These are phyloP conservation scores for Cladobotryum protrusum DNA, from an alignment of 2,329 filamentous ascomycete genomes.

Conservation along the genomic window DNA sequence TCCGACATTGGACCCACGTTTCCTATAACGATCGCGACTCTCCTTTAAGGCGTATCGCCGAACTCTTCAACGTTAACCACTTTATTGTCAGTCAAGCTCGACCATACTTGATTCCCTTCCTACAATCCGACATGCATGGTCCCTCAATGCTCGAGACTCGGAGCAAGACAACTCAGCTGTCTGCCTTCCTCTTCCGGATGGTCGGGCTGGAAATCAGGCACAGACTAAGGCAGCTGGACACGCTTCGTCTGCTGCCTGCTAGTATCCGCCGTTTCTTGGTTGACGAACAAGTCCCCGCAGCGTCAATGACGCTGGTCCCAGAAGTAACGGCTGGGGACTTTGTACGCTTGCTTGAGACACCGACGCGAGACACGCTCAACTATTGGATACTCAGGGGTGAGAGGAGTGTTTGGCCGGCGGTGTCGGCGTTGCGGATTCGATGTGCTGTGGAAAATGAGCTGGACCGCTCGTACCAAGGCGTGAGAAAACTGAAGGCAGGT, in stretches of 20 bases:
- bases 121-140: conserved; percentile 74
- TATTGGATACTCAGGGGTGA: conserved; percentile 86
- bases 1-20: conserved; percentile 62
- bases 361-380: conserved; percentile 66
- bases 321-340: conserved; percentile 70
- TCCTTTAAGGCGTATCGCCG: conserved; percentile 63
- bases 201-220: conserved; percentile 73
- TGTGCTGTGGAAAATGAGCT: conserved; percentile 84
- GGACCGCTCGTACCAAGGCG: conserved; percentile 76
- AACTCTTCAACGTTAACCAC: conserved; percentile 90
- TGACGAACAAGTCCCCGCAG: conserved; percentile 73
- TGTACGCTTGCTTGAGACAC: conserved; percentile 72
- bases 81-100: conserved; percentile 91
- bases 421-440: conserved; percentile 72
- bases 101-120: conserved; percentile 81
- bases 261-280: conserved; percentile 70
- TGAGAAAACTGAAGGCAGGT: conserved; percentile 56
- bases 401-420: conserved; percentile 82
- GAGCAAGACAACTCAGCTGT: conserved; percentile 51
- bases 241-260: conserved; percentile 63
- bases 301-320: conserved; percentile 75
- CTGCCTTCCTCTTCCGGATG: conserved; percentile 57
- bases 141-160: conserved; percentile 56
- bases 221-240: conserved; percentile 73
- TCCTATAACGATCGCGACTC: conserved; percentile 60